These are phyloP conservation scores for Populus hybrid DNA, from an alignment of 441 rosid species.

Conservation along the genomic window DNA sequence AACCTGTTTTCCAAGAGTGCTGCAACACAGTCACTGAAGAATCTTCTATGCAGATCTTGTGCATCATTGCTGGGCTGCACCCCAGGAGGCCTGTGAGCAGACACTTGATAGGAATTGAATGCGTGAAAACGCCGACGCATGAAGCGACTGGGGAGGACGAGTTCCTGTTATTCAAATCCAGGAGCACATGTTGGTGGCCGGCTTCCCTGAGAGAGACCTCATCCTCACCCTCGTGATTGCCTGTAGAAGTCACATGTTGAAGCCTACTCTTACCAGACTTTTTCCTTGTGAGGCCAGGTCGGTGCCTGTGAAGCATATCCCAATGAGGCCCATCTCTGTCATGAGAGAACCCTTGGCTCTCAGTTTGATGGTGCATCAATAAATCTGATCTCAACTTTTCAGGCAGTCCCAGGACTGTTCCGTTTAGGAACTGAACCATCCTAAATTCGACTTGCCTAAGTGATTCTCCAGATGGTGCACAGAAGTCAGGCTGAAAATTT, in stretches of 20 bases:
- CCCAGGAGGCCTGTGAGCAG: constrained; percentile 77
- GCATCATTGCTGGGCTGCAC: constrained; percentile 69
- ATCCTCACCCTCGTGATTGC: constrained; percentile 67
- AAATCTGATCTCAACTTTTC: constrained; percentile 69
- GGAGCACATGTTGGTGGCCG: constrained; percentile 38
- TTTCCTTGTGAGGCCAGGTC: constrained; percentile 58
- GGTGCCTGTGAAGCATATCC: constrained; percentile 67
- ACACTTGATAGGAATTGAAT: constrained; percentile 76
- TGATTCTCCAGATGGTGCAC: constrained; percentile 84
- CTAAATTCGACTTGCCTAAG: constrained; percentile 88
- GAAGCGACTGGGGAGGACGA: constrained; percentile 39
- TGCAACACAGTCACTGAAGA: constrained; percentile 83
- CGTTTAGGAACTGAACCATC: constrained; percentile 79
- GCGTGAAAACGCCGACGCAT: constrained; percentile 78
- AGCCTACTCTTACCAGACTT: constrained; percentile 92
- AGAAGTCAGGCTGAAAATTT: constrained; percentile 80
- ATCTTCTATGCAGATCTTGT: constrained; percentile 78
- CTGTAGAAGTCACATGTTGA: constrained; percentile 61
- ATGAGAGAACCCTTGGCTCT: constrained; percentile 45
- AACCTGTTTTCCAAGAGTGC: constrained; percentile 83
- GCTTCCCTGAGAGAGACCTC: constrained; percentile 60
- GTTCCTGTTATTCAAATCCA: constrained; percentile 44
- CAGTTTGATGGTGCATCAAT: constrained; percentile 43
- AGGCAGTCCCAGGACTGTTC: constrained; percentile 50
- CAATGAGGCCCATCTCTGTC: constrained; percentile 56